Evolutionary conservation across 371 early-diverging fungal species (phyloP), one percentile per base, ranked within the genome.

Genomic region (Apophysomyces elegans): DNA sequence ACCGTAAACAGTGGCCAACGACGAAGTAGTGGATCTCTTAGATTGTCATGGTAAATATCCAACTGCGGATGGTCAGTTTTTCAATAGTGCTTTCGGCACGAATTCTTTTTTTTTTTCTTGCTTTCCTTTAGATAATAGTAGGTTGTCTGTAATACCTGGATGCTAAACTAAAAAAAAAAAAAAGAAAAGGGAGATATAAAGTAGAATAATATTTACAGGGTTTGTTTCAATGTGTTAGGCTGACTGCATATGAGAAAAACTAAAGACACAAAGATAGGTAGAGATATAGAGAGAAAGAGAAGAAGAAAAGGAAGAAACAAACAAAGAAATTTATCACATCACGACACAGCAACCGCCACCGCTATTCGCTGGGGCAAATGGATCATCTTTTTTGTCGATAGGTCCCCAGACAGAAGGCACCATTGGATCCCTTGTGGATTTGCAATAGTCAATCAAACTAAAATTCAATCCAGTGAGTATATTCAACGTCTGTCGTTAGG

Each of bases 391-490:
- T 26, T 63, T 63, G 18, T 66, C 61, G 7, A 65, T 39, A 7
- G 59, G 61, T 18, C 73, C 73, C 73, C 73, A 72, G 12, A 73
- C 61, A 8, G 69, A 69, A 7, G 69, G 69, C 38, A 73, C 62
- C 11, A 73, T 54, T 3, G 73, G 73, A 59, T 73, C 73, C 35
- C 45, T 50, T 18, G 69, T 69, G 1, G 57, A 39, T 36, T 67
- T 65, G 41, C 73, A 73, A 43, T 56, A 73, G 11, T 67, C 64
- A 18, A 73, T 69, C 37, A 73, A 60, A 14, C 73, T 73, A 57
- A 26, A 0, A 37, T 13, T 26, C 59, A 45, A 32, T 54, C 44
- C 38, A 37, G 56, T 36, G 14, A n/a, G 18, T 12, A 32, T 13
- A 13, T 39, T 21, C 14, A 36, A 13, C 18, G 13, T n/a, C 11